phyloP scores from a whole-genome alignment of 257 asterid species.

The Plantago elongata region DNA sequence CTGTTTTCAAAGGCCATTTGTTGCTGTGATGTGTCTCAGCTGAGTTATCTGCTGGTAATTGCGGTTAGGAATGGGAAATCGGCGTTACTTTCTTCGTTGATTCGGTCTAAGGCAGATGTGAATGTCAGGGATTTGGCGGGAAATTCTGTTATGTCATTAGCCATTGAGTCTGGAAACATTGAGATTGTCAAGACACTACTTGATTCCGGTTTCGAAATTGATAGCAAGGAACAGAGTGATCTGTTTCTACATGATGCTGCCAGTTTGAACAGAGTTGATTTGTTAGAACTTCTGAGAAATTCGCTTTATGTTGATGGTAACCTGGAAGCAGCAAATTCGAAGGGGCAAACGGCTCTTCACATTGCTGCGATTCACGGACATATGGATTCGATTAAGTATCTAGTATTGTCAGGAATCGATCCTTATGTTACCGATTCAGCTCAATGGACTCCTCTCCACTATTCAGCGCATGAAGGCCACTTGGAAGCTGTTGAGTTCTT shows the following conservation, averaged over 20 bases:
- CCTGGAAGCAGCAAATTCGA: constrained; percentile 34
- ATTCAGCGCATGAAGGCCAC: constrained; percentile 43
- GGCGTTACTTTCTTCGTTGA: constrained; percentile 30
- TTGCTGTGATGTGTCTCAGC: constrained; percentile 41
- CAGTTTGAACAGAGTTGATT: constrained; percentile 34
- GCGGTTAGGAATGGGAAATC: constrained; percentile 44
- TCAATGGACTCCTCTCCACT: constrained; percentile 61
- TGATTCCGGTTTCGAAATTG: constrained; percentile 39
- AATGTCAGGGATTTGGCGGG: constrained; percentile 23
- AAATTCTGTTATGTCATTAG: constrained; percentile 36
- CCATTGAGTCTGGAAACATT: constrained; percentile 41
- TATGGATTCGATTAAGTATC: constrained; percentile 40
- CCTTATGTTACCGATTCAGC: constrained; percentile 30
- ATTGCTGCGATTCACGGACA: constrained; percentile 44
- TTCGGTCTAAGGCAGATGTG: constrained; percentile 68
- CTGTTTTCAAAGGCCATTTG: constrained; percentile 42
- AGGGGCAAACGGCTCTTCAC: constrained; percentile 55
- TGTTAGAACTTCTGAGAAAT: constrained; percentile 44
- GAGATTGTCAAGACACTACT: constrained; percentile 42
- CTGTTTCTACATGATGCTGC: constrained; percentile 49
- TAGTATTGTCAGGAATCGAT: constrained; percentile 42
- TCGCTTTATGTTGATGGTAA: constrained; percentile 41
- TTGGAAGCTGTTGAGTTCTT: constrained; percentile 34
- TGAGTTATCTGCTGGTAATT: constrained; percentile 36
- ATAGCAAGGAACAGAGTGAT: constrained; percentile 20